Evolutionary conservation across 345 rosid species (phyloP), one percentile per base, ranked within the genome.

Genomic region (Kernera saxatilis): DNA sequence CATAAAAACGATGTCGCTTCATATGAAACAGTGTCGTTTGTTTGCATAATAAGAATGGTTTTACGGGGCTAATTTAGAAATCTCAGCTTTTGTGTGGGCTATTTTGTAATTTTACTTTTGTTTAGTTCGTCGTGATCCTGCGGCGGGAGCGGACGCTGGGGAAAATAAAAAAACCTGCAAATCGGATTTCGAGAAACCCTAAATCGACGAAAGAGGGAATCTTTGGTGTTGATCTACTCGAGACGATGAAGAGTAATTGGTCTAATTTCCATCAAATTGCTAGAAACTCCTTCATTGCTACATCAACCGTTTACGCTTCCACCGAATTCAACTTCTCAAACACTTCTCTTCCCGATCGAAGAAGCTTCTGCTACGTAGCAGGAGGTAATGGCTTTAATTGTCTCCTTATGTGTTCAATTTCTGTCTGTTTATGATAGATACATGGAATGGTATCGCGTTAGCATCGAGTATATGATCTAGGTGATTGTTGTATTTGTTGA

Each of bases 171-270:
- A 27, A 44, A 32, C 0, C 55, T 43, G 49, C 49, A 26, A 45
- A 73, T 73, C 53, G 67, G 67, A 40, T 15, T 41, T 74, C 3
- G 12, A 33, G 55, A 43, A 75, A 57, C 73, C 78, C 74, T 53
- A 69, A 62, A 44, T 57, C 58, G 57, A 22, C 78, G 64, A 50
- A 41, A 67, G 59, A 23, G 56, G 32, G 18, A 58, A 67, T 26
- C 5, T 52, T 43, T 30, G 25, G 11, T 6, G 15, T 52, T 27
- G 21, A n/a, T 52, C 21, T 27, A 27, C 13, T 22, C 12, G 63
- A 45, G 61, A 72, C 30, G 52, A 78, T 78, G 81, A 77, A 59
- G 43, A 54, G n/a, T 36, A 35, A 77, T 3, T 72, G 66, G 77
- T 68, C 61, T 33, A 72, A 67, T n/a, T 41, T 78, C 26, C 74